Evolutionary conservation across 306 rosid genomes (phyloP).

Genomic region (Dalbergia oliveri): DNA sequence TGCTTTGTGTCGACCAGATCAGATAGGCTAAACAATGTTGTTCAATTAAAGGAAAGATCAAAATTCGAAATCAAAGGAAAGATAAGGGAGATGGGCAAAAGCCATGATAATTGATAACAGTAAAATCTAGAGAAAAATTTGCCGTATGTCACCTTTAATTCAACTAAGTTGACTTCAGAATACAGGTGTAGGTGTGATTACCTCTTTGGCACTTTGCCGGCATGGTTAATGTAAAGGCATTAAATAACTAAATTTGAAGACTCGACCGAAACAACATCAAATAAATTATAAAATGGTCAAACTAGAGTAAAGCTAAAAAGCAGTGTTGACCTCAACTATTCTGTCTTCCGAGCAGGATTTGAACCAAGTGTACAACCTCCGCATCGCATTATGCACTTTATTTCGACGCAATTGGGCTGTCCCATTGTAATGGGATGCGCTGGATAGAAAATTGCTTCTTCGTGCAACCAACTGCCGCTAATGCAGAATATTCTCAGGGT

Average conservation of each 20-base stretch:
- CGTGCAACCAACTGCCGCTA: constrained; percentile 47
- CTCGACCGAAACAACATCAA: constrained; percentile 40
- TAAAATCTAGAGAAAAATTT: constrained; percentile 1
- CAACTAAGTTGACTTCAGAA: constrained; percentile 49
- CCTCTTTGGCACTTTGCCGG: constrained; percentile 59
- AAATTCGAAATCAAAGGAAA: background rate
- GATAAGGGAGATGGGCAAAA: background rate
- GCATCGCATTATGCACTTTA: constrained; percentile 53
- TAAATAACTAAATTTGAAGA: constrained; percentile 42
- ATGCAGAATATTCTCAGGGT: constrained; percentile 52
- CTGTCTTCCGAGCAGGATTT: constrained; percentile 49
- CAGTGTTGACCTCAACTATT: constrained; percentile 58
- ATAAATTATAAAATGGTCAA: constrained; percentile 57
- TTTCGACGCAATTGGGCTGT: constrained; percentile 48
- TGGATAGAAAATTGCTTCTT: constrained; percentile 46
- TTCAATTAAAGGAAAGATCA: background rate
- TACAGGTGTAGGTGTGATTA: constrained; percentile 51
- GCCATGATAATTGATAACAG: constrained; percentile 12
- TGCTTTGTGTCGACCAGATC: constrained; percentile 2
- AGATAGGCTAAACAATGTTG: constrained; percentile 17
- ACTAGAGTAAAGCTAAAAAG: constrained; percentile 54
- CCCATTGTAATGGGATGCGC: constrained; percentile 37
- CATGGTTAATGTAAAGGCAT: constrained; percentile 51
- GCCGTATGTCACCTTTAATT: constrained; percentile 43
- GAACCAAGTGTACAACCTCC: constrained; percentile 59